Evolutionary conservation across 2,329 filamentous ascomycete genomes (phyloP).

Genomic region (Tolypocladium cylindrosporum): DNA sequence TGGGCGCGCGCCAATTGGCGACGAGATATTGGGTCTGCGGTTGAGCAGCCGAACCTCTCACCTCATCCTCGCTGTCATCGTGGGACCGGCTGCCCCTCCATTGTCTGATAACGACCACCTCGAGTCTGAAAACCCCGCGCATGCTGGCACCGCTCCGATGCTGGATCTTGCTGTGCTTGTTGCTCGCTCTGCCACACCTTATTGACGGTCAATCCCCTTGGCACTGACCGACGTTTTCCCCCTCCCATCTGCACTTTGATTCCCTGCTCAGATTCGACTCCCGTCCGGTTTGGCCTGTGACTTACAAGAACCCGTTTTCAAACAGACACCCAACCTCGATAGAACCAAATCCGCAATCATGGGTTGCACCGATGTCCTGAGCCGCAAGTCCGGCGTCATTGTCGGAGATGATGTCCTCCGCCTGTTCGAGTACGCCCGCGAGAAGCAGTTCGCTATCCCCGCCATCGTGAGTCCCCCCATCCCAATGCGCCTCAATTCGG

Average conservation of each 20-base stretch:
- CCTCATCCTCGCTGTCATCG: not conserved
- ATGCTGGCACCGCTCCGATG: not conserved
- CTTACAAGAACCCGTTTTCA: not conserved
- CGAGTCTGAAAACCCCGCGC: conserved; percentile 1
- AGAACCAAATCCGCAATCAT: conserved; percentile 19
- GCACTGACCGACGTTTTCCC: not conserved
- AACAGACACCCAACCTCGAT: not conserved
- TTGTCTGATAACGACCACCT: not conserved
- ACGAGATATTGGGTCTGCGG: not conserved
- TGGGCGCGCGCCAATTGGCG: not conserved
- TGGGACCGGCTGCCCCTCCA: not conserved
- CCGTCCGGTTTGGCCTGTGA: conserved; percentile 1
- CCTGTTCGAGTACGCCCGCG: conserved; percentile 84
- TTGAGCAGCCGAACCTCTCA: not conserved
- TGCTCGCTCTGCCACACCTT: not conserved
- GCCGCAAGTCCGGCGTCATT: conserved; percentile 43
- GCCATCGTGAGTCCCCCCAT: conserved; percentile 44
- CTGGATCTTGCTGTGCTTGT: not conserved
- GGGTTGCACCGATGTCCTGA: conserved; percentile 32
- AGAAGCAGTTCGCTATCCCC: conserved; percentile 81
- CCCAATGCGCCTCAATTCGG: not conserved
- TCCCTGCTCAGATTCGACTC: not conserved
- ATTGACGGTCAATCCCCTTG: not conserved
- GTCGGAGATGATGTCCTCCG: conserved; percentile 43
- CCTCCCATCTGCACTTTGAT: conserved; percentile 1